Evolutionary conservation across 805 yeast genomes (phyloP).

Genomic region (Spathaspora gorwiae): DNA sequence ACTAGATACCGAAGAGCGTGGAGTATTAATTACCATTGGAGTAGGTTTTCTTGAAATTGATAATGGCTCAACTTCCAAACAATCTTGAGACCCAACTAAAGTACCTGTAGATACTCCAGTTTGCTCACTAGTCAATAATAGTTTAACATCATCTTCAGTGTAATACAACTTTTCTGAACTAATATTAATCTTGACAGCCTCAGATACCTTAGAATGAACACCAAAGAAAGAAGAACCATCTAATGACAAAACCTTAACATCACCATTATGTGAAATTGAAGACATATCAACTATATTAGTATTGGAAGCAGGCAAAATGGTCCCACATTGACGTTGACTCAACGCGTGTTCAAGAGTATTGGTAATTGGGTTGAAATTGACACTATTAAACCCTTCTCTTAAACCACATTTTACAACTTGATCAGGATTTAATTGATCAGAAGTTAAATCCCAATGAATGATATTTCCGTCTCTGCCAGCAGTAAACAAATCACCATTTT

Average conservation of each 20-base stretch:
- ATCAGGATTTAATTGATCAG: constrained; percentile 12
- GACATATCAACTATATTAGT: constrained; percentile 44
- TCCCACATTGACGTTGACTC: constrained; percentile 53
- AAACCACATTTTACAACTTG: constrained; percentile 32
- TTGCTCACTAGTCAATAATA: constrained; percentile 11
- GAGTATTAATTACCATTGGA: not conserved
- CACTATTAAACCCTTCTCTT: constrained; percentile 43
- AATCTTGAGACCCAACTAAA: constrained; percentile 10
- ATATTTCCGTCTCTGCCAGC: constrained; percentile 64
- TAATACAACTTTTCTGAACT: constrained; percentile 24
- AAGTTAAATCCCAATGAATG: constrained; percentile 59
- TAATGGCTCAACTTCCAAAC: constrained; percentile 4
- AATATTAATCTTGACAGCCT: constrained; percentile 20
- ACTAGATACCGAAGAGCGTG: not conserved
- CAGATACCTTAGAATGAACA: constrained; percentile 43
- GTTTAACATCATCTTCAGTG: constrained; percentile 23
- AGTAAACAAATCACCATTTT: constrained; percentile 47
- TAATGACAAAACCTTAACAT: constrained; percentile 44
- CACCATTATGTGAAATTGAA: constrained; percentile 25
- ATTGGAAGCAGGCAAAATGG: constrained; percentile 57
- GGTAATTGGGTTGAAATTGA: constrained; percentile 29
- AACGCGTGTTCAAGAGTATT: constrained; percentile 25
- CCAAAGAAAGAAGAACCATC: constrained; percentile 56
- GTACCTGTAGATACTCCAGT: constrained; percentile 13
- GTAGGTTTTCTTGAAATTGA: constrained; percentile 8